Conservation (phyloP, 768 basidiomycete genomes). For the Rhizopogon vesiculosus region DNA sequence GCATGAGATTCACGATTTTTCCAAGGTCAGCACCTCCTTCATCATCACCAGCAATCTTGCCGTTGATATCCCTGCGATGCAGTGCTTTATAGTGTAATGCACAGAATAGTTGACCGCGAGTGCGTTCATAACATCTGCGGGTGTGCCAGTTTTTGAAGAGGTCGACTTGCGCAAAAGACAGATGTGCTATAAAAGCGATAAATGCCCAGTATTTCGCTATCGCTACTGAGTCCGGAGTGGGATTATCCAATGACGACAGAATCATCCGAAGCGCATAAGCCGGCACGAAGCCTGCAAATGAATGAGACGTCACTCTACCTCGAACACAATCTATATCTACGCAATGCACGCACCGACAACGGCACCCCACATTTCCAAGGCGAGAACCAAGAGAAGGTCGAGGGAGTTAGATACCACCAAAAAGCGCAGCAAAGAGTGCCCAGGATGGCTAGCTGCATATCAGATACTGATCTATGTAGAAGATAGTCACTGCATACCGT, state of each 20-base stretch:
- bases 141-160: constrained; percentile 63
- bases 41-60: constrained; percentile 33
- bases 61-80: constrained; percentile 52
- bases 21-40: constrained; percentile 51
- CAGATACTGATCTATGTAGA: not conserved
- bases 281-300: constrained; percentile 53
- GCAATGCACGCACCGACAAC: constrained; percentile 37
- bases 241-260: constrained; percentile 42
- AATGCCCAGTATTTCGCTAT: constrained; percentile 57
- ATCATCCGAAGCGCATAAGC: constrained; percentile 63
- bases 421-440: constrained; percentile 56
- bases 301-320: not conserved
- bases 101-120: constrained; percentile 68
- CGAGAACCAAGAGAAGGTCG: constrained; percentile 58
- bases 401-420: constrained; percentile 63
- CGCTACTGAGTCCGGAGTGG: constrained; percentile 32
- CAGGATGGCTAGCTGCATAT: constrained; percentile 37
- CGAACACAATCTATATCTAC: not conserved
- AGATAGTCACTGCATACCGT: constrained; percentile 24
- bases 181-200: constrained; percentile 53
- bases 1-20: constrained; percentile 72
- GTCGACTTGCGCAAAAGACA: constrained; percentile 66
- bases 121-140: constrained; percentile 65
- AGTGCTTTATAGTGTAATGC: constrained; percentile 66
- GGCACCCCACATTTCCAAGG: constrained; percentile 57